These are phyloP conservation scores for Arthroderma uncinatum DNA, from an alignment of 2,329 filamentous ascomycete species.

Conservation along the genomic window DNA sequence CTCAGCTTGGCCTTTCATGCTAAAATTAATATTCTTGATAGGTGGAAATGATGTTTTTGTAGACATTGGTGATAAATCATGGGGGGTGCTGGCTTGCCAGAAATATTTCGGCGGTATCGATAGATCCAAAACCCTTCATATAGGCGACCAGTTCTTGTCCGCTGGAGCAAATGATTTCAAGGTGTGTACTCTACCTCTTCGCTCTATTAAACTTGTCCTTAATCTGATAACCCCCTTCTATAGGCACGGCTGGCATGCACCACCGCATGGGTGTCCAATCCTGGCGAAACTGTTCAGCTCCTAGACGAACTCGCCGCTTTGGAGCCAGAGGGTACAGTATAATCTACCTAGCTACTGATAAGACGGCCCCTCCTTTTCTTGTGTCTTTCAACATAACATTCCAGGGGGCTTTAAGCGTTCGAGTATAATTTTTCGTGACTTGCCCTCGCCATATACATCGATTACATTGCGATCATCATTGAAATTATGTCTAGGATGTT, in stretches of 20 bases:
- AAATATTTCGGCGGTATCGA: constrained; percentile 70
- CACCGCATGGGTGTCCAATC: constrained; percentile 93
- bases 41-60: constrained; percentile 94
- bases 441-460: too few species aligned
- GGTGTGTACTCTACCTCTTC: constrained; percentile 29
- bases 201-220: background rate
- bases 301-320: constrained; percentile 67
- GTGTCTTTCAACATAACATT: background rate
- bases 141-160: constrained; percentile 90
- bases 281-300: constrained; percentile 76
- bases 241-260: constrained; percentile 75
- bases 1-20: background rate
- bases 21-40: constrained; percentile 15
- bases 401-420: too few species aligned
- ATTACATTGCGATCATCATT: too few species aligned
- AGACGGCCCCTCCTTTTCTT: background rate
- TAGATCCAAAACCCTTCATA: constrained; percentile 73
- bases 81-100: constrained; percentile 89
- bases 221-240: background rate
- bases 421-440: too few species aligned
- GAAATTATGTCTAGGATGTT: background rate
- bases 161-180: constrained; percentile 97
- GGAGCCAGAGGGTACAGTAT: constrained; percentile 13
- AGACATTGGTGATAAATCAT: constrained; percentile 95
- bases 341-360: background rate